Base-by-base conservation (phyloP, 305 asterid genomes). In the Ilex paraguariensis region DNA sequence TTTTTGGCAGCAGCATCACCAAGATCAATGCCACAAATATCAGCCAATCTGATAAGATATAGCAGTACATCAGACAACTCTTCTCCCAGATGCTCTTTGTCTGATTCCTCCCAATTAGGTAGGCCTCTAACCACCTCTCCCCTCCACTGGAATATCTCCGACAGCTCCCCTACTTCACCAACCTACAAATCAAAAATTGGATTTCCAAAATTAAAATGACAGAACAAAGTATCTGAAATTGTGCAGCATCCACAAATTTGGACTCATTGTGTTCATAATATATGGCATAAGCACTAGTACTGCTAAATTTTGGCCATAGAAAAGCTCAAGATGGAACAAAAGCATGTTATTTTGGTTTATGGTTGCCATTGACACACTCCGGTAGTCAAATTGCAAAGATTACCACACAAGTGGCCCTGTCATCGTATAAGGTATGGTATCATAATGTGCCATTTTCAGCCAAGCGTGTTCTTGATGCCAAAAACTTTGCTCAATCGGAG, bases 71-170 rank as follows among this genome's bases (percentile, higher is more conserved):
- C 88, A 63, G 88, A 79, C 36, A 82, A 57, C 61, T 82, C 88
- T 77, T 82, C 88, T 9, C 85, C 88, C 42, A 82, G 77, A 57
- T 82, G 88, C 69, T 82, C 88, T 64, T 68, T 82, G 2, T 82
- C 88, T 63, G 83, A 62, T 65, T 82, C 82, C 42, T 79, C 76
- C 88, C 88, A 82, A 59, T 79, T 75, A 52, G 81, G 80, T 71
- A 82, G 60, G 13, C 88, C 88, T 69, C 70, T 82, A 21, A 70
- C 83, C 40, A 82, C 88, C 15, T 82, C 88, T 48, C 83, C 88
- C 40, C 70, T 82, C 88, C 88, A 82, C 51, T 82, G 88, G 58
- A 82, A 82, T 66, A 82, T 82, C 33, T 82, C 83, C 61, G 88
- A 75, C 59, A 82, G 50, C 49, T 82, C 88, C 40, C 88, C 88